phyloP scores from a whole-genome alignment of 169 alveolate genomes.

The Cyclospora cayetanensis region DNA sequence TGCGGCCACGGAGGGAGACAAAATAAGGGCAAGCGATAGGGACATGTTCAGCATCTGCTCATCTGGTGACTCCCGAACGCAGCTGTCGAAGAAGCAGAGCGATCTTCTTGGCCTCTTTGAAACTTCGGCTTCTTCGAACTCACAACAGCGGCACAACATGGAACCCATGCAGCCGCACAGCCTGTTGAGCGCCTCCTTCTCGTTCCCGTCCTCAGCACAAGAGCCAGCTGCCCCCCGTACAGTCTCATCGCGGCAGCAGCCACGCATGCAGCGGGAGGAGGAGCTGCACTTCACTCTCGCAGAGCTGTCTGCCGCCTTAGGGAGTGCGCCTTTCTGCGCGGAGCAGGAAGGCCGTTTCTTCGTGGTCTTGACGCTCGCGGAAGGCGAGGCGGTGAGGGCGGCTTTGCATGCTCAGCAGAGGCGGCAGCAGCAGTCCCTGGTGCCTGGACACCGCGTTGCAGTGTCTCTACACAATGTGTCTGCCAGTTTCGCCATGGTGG shows the following conservation, averaged over 20 bases:
- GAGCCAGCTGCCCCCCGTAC: background rate
- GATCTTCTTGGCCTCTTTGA: constrained; percentile 43
- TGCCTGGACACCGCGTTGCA: constrained; percentile 28
- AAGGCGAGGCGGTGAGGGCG: constrained; percentile 69
- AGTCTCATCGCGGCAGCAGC: background rate
- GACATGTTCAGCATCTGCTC: background rate
- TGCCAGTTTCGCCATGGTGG: constrained; percentile 15
- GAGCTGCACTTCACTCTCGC: constrained; percentile 9
- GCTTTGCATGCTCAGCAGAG: constrained; percentile 62
- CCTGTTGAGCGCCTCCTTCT: background rate
- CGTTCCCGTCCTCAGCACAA: background rate
- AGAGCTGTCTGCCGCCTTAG: constrained; percentile 11
- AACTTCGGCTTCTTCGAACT: background rate
- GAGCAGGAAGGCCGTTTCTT: constrained; percentile 46
- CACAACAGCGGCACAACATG: constrained; percentile 8
- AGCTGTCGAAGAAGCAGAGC: background rate
- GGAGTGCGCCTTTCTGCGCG: background rate
- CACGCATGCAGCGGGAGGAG: constrained; percentile 48
- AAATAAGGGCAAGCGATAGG: background rate
- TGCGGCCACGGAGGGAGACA: background rate
- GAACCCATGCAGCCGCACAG: constrained; percentile 18
- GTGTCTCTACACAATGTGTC: constrained; percentile 58
- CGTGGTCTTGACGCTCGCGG: constrained; percentile 63
- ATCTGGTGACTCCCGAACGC: constrained; percentile 11
- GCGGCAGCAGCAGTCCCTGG: constrained; percentile 43